Evolutionary conservation across 352 stramenopile species (phyloP).

Genomic region (Pythium scleroteichum): DNA sequence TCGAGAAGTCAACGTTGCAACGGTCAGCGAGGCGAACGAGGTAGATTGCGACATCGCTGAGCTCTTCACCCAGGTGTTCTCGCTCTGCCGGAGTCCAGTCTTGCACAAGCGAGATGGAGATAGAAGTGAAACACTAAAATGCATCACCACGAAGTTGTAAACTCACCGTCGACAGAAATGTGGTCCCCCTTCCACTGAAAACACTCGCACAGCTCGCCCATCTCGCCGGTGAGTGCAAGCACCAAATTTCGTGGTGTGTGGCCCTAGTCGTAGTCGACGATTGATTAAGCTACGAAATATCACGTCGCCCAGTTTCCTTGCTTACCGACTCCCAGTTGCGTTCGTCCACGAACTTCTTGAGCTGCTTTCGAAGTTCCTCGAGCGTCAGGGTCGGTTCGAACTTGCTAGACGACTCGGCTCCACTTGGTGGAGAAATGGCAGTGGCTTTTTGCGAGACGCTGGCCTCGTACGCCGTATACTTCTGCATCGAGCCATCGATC

Average conservation of each 20-base stretch:
- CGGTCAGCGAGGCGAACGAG: conserved; percentile 90
- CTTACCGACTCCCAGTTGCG: conserved; percentile 30
- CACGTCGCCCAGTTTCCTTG: too few species aligned
- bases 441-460: background rate
- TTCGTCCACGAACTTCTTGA: conserved; percentile 30
- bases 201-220: conserved; percentile 90
- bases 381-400: conserved; percentile 29
- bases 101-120: background rate
- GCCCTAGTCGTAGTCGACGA: conserved; percentile 9
- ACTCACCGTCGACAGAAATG: conserved; percentile 17
- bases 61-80: conserved; percentile 93
- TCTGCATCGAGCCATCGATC: conserved; percentile 13
- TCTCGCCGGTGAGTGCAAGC: conserved; percentile 86
- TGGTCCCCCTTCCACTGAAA: conserved; percentile 87
- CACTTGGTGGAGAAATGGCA: too few species aligned
- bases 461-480: conserved; percentile 4
- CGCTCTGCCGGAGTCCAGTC: conserved; percentile 75
- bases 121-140: too few species aligned
- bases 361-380: conserved; percentile 28
- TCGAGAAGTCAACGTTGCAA: conserved; percentile 88
- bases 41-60: conserved; percentile 97
- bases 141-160: too few species aligned
- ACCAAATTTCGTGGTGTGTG: conserved; percentile 77
- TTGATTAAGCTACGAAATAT: too few species aligned
- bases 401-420: background rate